Evolutionary conservation across 352 stramenopile genomes (phyloP).

Genomic region (Globisporangium middletonii): DNA sequence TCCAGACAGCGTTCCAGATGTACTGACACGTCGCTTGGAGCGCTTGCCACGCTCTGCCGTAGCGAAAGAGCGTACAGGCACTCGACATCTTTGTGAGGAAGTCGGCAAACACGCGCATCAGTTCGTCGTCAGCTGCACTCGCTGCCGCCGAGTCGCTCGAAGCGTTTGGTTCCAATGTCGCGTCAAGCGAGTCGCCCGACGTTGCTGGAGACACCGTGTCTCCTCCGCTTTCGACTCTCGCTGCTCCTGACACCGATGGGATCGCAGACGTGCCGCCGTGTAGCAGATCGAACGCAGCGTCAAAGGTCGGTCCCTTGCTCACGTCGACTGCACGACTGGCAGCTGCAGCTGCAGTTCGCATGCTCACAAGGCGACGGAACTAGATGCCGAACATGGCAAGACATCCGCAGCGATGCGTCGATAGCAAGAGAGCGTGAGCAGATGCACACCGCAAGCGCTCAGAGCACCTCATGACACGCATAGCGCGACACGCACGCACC

Average conservation of each 20-base stretch:
- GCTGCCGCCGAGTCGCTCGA: not conserved
- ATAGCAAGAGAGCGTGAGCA: not conserved
- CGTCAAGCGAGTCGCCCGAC: not conserved
- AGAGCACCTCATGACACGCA: not conserved
- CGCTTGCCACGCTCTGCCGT: conserved; percentile 41
- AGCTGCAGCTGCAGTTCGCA: conserved; percentile 6
- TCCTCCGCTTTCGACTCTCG: not conserved
- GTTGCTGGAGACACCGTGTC: too few relatives aligned
- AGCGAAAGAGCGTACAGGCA: conserved; percentile 38
- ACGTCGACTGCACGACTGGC: conserved; percentile 15
- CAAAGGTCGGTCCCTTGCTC: conserved; percentile 24
- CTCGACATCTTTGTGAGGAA: conserved; percentile 37
- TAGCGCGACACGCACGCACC: conserved; percentile 17
- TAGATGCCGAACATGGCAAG: conserved; percentile 3
- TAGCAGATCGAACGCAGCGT: conserved; percentile 35
- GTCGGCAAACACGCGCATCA: conserved; percentile 18
- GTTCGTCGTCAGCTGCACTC: not conserved
- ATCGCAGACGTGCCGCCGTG: conserved; percentile 7
- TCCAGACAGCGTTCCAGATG: conserved; percentile 50
- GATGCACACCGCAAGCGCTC: not conserved
- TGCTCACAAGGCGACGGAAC: conserved; percentile 28
- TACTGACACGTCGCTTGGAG: conserved; percentile 49
- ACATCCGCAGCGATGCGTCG: conserved; percentile 4
- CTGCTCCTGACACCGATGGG: not conserved
- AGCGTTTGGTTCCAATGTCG: not conserved